Evolutionary conservation across 768 basidiomycete species (phyloP).

Genomic region (Porpolomopsis calyptriformis): DNA sequence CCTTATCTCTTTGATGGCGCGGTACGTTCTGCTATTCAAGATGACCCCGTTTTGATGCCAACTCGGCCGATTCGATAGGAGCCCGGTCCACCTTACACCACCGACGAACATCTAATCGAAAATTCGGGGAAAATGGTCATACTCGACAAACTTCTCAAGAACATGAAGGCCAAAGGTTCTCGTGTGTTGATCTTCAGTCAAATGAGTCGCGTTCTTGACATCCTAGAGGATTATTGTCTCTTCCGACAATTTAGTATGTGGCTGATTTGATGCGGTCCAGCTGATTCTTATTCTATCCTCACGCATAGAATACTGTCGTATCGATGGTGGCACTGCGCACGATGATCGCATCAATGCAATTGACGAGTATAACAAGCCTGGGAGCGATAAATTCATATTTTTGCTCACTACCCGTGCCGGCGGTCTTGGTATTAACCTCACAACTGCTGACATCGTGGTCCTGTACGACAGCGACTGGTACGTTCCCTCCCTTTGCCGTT

Average conservation of each 20-base stretch:
- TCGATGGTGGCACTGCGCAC: slow-evolving; percentile 92
- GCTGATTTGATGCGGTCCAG: background rate
- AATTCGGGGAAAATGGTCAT: slow-evolving; percentile 98
- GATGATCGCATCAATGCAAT: slow-evolving; percentile 94
- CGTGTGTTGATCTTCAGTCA: slow-evolving; percentile 65
- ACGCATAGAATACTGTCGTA: slow-evolving; percentile 79
- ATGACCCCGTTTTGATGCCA: background rate
- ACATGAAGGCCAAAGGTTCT: slow-evolving; percentile 88
- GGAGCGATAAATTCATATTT: slow-evolving; percentile 93
- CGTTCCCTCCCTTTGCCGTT: slow-evolving; percentile 11
- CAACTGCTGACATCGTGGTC: slow-evolving; percentile 89
- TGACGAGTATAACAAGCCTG: slow-evolving; percentile 94
- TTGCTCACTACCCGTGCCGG: slow-evolving; percentile 93
- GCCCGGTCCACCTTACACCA: slow-evolving; percentile 97
- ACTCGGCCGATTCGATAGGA: slow-evolving; percentile 38
- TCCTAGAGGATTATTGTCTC: slow-evolving; percentile 92
- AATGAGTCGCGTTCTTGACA: slow-evolving; percentile 98
- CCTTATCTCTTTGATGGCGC: slow-evolving; percentile 92
- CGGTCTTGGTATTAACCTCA: slow-evolving; percentile 93
- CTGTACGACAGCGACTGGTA: slow-evolving; percentile 96
- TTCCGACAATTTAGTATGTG: slow-evolving; percentile 79
- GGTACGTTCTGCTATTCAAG: slow-evolving; percentile 24
- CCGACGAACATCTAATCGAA: slow-evolving; percentile 90
- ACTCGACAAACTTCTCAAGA: slow-evolving; percentile 80
- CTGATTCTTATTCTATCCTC: background rate